These are phyloP conservation scores for Fusarium austroafricanum DNA, from an alignment of 2,329 filamentous ascomycete genomes.

Conservation along the genomic window DNA sequence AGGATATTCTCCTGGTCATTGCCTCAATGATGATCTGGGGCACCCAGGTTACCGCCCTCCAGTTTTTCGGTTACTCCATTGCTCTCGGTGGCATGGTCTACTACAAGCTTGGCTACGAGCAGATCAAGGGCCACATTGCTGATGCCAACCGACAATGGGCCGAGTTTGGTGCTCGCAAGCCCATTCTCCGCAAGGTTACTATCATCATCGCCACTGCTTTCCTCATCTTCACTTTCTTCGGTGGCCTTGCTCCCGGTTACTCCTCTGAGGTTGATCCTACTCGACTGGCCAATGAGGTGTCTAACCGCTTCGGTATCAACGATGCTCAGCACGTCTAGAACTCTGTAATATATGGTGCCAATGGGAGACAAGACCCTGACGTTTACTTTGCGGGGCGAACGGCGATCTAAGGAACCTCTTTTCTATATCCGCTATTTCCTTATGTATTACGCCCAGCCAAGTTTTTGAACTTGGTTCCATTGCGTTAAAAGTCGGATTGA, in stretches of 20 bases:
- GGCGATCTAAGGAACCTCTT: slow-evolving; percentile 49
- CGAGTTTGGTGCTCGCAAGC: slow-evolving; percentile 83
- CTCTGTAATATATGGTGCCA: slow-evolving; percentile 24
- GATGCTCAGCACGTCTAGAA: slow-evolving; percentile 38
- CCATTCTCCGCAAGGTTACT: slow-evolving; percentile 80
- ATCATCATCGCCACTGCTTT: slow-evolving; percentile 73
- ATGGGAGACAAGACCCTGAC: slow-evolving; percentile 36
- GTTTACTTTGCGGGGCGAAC: slow-evolving; percentile 48
- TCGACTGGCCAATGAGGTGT: slow-evolving; percentile 61
- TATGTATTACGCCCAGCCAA: slow-evolving; percentile 37
- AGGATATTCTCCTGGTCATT: slow-evolving; percentile 85
- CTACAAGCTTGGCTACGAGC: slow-evolving; percentile 87
- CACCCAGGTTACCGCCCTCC: slow-evolving; percentile 77
- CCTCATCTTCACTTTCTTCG: slow-evolving; percentile 76
- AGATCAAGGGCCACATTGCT: slow-evolving; percentile 81
- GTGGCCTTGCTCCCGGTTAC: slow-evolving; percentile 72
- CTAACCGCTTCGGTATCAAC: slow-evolving; percentile 61
- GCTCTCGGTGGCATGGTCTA: slow-evolving; percentile 80
- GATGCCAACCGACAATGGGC: slow-evolving; percentile 83
- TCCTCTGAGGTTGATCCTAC: slow-evolving; percentile 65
- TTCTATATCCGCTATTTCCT: slow-evolving; percentile 40
- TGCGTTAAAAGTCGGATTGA: slow-evolving; percentile 43
- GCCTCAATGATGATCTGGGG: slow-evolving; percentile 86
- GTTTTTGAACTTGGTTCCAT: slow-evolving; percentile 40
- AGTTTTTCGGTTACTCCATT: slow-evolving; percentile 87